Evolutionary conservation across 1,284 basidiomycete genomes (phyloP), one percentile per base, ranked within the genome.

Genomic region (Thecaphora frezii): DNA sequence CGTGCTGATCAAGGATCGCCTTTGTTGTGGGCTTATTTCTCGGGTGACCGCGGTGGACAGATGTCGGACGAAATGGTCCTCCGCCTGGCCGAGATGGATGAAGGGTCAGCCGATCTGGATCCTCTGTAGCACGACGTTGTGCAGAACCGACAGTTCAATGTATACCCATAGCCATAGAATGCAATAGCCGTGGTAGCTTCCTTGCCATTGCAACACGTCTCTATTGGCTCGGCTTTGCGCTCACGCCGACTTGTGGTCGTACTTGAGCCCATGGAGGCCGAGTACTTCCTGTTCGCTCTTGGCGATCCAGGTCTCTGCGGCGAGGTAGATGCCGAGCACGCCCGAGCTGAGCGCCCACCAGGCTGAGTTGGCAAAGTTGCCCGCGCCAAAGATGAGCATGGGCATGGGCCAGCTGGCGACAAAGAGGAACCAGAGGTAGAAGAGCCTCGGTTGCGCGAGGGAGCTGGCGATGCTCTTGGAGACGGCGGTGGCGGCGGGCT

Each of bases 161-260:
- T n/a, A 30, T 30, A 8, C 8, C 28, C 7, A 14, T 16, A 36
- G 16, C 13, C 5, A 12, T 36, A 7, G 33, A 12, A 36, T 18
- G 33, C 8, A 3, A 7, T 14, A 36, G 16, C 7, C 33, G 16
- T 36, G 10, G 28, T 30, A 7, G 8, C 28, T 30, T 8, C 28
- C 28, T 7, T 30, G 28, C 28, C 7, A 14, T 14, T 8, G 28
- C 28, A 14, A 7, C 28, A 30, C 28, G 28, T 30, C 28, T 7
- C 28, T 8, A 30, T 7, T 30, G 28, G 28, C 28, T 30, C 8
- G n/a, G n/a, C 28, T 28, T 13, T 28, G 28, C 28, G 37, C 19
- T 16, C 19, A 78, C 1, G 75, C 76, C 21, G 71, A 68, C 47
- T 76, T 76, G 54, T 76, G 75, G 46, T 66, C 56, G 58, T 78